A percentile compares a stretch with the other conserved stretches of the same genome.
Evolutionary conservation across 345 rosid genomes (phyloP).

Genomic region (Pseudoturritis turrita): DNA sequence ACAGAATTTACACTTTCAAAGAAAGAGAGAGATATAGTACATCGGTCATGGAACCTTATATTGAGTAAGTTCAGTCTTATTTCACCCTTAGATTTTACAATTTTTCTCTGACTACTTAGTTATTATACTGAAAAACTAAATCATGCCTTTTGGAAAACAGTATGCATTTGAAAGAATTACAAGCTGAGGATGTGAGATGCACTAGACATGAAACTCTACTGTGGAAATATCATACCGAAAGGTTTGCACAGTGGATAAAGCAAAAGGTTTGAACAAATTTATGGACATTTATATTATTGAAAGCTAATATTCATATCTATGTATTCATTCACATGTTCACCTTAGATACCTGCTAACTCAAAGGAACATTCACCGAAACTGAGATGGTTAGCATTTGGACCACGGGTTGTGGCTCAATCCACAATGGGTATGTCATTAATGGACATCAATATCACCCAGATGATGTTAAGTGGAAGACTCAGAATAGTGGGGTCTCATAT

Average conservation of each 20-base stretch:
- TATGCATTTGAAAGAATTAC: background rate
- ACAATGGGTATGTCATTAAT: background rate
- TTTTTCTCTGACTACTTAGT: too few relatives aligned
- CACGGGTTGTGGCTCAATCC: background rate
- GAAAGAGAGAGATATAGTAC: background rate
- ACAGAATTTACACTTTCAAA: background rate
- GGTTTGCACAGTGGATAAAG: background rate
- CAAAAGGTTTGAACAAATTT: background rate
- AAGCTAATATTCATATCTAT: too few relatives aligned
- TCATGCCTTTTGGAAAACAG: background rate
- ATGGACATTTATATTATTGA: too few relatives aligned
- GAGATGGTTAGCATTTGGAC: background rate
- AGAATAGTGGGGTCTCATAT: background rate
- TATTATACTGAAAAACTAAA: background rate
- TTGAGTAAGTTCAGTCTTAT: background rate
- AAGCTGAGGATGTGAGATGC: background rate
- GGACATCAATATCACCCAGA: background rate
- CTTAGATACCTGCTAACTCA: too few relatives aligned
- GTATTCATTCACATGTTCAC: too few relatives aligned
- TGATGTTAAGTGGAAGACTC: background rate
- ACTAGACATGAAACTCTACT: background rate
- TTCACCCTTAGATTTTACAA: too few relatives aligned
- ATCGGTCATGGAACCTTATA: background rate
- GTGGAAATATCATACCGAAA: background rate
- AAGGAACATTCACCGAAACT: background rate